Percentiles rank a stretch among this genome's conserved stretches.
Conservation (phyloP, 2,329 filamentous ascomycete genomes). For the Sarocladiaceae sp. region DNA sequence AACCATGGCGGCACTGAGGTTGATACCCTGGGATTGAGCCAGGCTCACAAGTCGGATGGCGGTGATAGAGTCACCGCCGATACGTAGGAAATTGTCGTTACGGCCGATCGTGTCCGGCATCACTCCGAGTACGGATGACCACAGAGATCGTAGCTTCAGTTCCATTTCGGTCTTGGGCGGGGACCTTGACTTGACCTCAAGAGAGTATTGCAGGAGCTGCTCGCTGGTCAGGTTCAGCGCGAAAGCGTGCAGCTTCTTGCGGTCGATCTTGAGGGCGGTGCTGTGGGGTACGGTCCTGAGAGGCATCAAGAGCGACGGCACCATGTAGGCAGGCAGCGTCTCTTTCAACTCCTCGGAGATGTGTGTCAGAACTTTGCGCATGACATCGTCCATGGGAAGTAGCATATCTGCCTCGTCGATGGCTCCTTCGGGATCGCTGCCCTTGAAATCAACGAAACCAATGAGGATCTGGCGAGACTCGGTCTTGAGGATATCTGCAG, state of each 20-base stretch:
- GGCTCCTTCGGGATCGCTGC: not conserved
- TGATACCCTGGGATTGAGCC: not conserved
- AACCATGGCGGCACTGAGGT: not conserved
- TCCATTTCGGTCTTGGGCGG: too few relatives aligned
- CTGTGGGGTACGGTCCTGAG: slow-evolving; percentile 15
- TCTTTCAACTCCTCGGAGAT: slow-evolving; percentile 10
- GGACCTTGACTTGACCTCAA: too few relatives aligned
- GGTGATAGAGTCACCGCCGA: slow-evolving; percentile 15
- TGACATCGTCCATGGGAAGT: slow-evolving; percentile 5
- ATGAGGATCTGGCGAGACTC: not conserved
- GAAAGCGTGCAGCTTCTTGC: too few relatives aligned
- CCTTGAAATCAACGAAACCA: not conserved
- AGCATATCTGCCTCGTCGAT: slow-evolving; percentile 10
- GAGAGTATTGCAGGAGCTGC: too few relatives aligned
- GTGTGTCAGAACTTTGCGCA: slow-evolving; percentile 13
- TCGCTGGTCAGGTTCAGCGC: too few relatives aligned
- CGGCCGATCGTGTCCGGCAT: slow-evolving; percentile 7
- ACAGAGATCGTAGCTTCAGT: too few relatives aligned
- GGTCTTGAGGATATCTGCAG: not conserved
- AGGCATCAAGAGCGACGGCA: slow-evolving; percentile 15
- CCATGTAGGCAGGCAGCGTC: slow-evolving; percentile 15
- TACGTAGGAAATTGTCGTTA: slow-evolving; percentile 12
- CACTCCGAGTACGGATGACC: slow-evolving; percentile 8
- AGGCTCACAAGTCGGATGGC: slow-evolving; percentile 11
- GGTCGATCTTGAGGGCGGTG: slow-evolving; percentile 15